A percentile compares a stretch with the other conserved stretches of the same genome.
These are phyloP conservation scores for Chlorella sp. DNA, from an alignment of 139 green algal species.

Conservation along the genomic window DNA sequence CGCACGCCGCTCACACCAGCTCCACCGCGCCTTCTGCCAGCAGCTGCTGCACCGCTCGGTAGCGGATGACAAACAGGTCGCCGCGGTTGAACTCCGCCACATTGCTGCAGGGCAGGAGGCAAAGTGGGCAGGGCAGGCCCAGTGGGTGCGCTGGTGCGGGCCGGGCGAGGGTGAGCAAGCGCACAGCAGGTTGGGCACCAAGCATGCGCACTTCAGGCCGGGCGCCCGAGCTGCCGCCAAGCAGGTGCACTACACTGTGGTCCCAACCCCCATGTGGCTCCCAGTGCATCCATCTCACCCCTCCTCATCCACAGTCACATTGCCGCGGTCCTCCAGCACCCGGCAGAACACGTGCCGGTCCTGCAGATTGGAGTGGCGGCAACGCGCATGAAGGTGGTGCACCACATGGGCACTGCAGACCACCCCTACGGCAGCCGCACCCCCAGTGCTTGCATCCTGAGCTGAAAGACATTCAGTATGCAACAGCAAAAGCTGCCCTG, in stretches of 20 bases:
- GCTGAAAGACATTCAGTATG: background rate
- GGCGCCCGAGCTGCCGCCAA: too few relatives aligned
- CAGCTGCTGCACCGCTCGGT: constrained; percentile 46
- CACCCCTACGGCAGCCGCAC: background rate
- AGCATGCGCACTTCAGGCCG: background rate
- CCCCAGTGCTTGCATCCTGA: too few relatives aligned
- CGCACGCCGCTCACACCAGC: constrained; percentile 35
- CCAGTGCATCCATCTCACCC: constrained; percentile 25
- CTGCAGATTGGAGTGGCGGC: too few relatives aligned
- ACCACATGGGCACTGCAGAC: too few relatives aligned
- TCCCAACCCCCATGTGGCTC: background rate
- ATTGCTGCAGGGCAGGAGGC: constrained; percentile 34
- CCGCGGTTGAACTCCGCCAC: constrained; percentile 57
- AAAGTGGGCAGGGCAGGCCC: background rate
- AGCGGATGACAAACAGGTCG: constrained; percentile 65
- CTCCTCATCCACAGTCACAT: constrained; percentile 55
- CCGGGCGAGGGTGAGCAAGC: background rate
- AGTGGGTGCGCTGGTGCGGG: too few relatives aligned
- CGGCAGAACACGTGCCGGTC: constrained; percentile 56
- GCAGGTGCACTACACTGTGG: too few relatives aligned
- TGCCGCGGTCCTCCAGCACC: constrained; percentile 56
- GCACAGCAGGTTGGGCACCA: background rate
- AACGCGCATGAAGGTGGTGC: too few relatives aligned
- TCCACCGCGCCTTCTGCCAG: constrained; percentile 43
- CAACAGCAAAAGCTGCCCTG: background rate